phyloP scores from a whole-genome alignment of 805 yeast species.

The Candida loeiensis region DNA sequence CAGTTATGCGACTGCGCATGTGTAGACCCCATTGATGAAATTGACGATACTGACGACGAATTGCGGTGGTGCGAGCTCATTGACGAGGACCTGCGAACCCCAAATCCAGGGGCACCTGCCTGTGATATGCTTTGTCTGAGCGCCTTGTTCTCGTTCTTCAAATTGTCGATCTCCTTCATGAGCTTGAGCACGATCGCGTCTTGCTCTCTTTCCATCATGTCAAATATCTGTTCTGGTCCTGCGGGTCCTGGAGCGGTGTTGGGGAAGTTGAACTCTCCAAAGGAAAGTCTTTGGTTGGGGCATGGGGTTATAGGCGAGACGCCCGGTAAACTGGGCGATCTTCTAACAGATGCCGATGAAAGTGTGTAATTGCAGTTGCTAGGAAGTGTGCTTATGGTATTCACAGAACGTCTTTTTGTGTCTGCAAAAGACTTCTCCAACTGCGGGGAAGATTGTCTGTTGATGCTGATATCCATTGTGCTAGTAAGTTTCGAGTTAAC shows the following conservation, averaged over 20 bases:
- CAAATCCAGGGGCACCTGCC: neutral
- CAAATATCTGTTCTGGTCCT: slow-evolving; percentile 45
- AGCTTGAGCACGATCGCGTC: slow-evolving; percentile 68
- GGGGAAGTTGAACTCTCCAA: slow-evolving; percentile 11
- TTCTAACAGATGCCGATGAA: slow-evolving; percentile 9
- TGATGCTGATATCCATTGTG: slow-evolving; percentile 4
- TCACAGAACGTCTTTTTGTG: slow-evolving; percentile 4
- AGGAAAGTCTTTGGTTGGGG: slow-evolving; percentile 9
- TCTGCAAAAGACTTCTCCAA: slow-evolving; percentile 6
- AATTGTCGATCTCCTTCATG: slow-evolving; percentile 55
- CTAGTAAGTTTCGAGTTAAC: neutral
- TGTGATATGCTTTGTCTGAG: slow-evolving; percentile 21
- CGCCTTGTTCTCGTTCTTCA: slow-evolving; percentile 51
- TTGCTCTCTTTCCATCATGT: slow-evolving; percentile 68
- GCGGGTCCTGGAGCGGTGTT: slow-evolving; percentile 1
- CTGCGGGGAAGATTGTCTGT: slow-evolving; percentile 6
- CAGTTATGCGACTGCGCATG: neutral
- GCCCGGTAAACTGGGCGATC: slow-evolving; percentile 12
- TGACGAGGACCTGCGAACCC: slow-evolving; percentile 14
- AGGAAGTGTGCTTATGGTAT: slow-evolving; percentile 7
- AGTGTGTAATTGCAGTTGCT: slow-evolving; percentile 8
- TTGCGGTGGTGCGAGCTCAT: slow-evolving; percentile 13
- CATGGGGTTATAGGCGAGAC: slow-evolving; percentile 4
- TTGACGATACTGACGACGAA: slow-evolving; percentile 9
- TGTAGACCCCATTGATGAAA: slow-evolving; percentile 9